Evolutionary conservation across 495 filamentous ascomycete species (phyloP), one percentile per base, ranked within the genome.

Genomic region (Acidomyces sp.): DNA sequence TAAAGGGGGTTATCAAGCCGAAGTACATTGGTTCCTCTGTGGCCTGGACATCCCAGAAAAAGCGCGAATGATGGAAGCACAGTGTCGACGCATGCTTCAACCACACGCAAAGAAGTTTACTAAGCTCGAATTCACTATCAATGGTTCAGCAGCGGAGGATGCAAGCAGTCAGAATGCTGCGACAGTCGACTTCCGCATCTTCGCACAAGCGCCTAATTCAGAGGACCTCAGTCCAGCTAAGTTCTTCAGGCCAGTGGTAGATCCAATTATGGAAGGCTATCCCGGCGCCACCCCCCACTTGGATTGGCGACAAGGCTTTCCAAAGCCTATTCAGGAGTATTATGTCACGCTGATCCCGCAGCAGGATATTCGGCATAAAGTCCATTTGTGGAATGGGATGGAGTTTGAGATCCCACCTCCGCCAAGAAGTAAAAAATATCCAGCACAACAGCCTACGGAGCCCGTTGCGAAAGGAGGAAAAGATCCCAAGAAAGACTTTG

Each of bases 271-370:
- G 31, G 37, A 56, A 34, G 43, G 49, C 16, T 62, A 59, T 39
- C 60, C 62, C 6, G 62, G 60, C 23, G 61, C 58, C 9, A 64
- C 60, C 10, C 53, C 53, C 16, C 51, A 62, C 41, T 43, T 63
- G 0, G 62, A 66, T 38, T 37, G 45, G 23, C 36, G 58, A 15
- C 55, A 47, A 26, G 58, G 49, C 6, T 44, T 57, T 4, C 58
- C 59, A 11, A 55, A 55, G 42, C 48, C 54, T 4, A 34, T 61
- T 1, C 49, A 56, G 13, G 58, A 62, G 49, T 61, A 62, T 43
- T 58, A 48, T 21, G 57, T 62, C 12, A 56, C 56, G 4, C 45
- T 62, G 12, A 35, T 62, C 2, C 56, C 57, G 24, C 57, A 62
- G 39, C 18, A 39, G 11, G 52, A 49, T 15, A 39, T 62, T 4